Base-by-base conservation (phyloP, 257 asterid species). In the Ajuga chamaepitys region DNA sequence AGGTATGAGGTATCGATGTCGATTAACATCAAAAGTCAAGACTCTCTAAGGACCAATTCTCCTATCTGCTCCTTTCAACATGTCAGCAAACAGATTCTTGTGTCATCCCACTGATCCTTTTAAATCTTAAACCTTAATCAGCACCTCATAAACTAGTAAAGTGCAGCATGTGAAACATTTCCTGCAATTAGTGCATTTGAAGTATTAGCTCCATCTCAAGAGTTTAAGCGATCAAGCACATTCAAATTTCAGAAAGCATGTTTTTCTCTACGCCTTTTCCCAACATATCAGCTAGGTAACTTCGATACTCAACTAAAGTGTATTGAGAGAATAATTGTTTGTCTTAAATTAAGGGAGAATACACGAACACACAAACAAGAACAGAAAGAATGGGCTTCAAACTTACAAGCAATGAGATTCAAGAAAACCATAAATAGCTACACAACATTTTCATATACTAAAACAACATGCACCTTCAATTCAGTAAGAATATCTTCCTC, bases 11-110 rank as follows among this genome's bases (percentile, higher is more conserved):
- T 53, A 61, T 59, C 64, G 48, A 77, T 51, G 25, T 69, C 67
- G 67, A 26, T 69, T 75, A 74, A 70, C 62, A 74, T 73, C 74
- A 80, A 60, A 53, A 56, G 20, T 58, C 71, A 48, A 46, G 41
- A 60, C 40, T 14, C 34, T 52, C 6, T 20, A 35, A 64, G 28
- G 4, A 65, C 56, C 68, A 42, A 48, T 37, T 11, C 41, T 13
- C 24, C 52, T 52, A 51, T 7, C 45, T 48, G 51, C 45, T 22
- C 41, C 48, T 37, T 67, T 53, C 38, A 37, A n/a, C 22, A 25
- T 60, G 66, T 64, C 66, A 65, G 64, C 66, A 47, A 53, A 58
- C 18, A 41, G 18, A 32, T n/a, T 37, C 70, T 20, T 9, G 8
- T 9, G 41, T 62, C 73, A 48, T 60, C 53, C 56, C 64, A 14